A percentile compares a stretch with the other conserved stretches of the same genome.
Conservation (phyloP, 1,139 yeast species). For the Yarrowia galli region DNA sequence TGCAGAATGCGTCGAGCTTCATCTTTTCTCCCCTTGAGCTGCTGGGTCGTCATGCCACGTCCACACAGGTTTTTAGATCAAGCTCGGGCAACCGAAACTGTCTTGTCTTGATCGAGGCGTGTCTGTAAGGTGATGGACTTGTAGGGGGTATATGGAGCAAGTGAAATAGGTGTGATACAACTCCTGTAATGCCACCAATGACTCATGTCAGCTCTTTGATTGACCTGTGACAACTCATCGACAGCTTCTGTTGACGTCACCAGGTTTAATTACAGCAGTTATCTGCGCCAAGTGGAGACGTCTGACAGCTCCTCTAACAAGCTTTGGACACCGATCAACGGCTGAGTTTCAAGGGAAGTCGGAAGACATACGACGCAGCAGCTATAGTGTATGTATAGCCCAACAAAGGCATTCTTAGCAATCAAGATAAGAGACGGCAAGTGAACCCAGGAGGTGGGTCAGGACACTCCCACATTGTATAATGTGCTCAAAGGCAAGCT, state of each 20-base stretch:
- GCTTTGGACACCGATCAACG: slow-evolving; percentile 23
- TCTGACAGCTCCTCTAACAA: neutral
- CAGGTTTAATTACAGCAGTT: too few relatives aligned
- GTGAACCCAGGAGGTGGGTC: too few relatives aligned
- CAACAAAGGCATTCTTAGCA: neutral
- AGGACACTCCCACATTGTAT: too few relatives aligned
- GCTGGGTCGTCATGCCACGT: slow-evolving; percentile 16
- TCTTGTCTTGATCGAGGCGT: neutral
- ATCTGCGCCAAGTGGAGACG: slow-evolving; percentile 6
- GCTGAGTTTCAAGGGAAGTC: slow-evolving; percentile 13
- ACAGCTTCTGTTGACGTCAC: too few relatives aligned
- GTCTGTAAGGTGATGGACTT: too few relatives aligned
- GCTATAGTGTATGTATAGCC: too few relatives aligned
- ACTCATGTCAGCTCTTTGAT: too few relatives aligned
- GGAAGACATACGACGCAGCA: neutral
- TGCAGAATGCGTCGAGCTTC: neutral
- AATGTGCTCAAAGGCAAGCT: neutral
- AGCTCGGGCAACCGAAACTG: slow-evolving; percentile 5
- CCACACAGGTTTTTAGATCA: slow-evolving; percentile 9
- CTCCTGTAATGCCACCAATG: too few relatives aligned
- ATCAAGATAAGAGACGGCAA: neutral
- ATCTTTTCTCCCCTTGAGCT: too few relatives aligned
- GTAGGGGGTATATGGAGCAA: too few relatives aligned
- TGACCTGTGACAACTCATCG: too few relatives aligned
- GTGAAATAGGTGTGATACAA: too few relatives aligned